Base-by-base conservation (phyloP, 2,329 filamentous ascomycete species). In the Coniochaeta sp. region DNA sequence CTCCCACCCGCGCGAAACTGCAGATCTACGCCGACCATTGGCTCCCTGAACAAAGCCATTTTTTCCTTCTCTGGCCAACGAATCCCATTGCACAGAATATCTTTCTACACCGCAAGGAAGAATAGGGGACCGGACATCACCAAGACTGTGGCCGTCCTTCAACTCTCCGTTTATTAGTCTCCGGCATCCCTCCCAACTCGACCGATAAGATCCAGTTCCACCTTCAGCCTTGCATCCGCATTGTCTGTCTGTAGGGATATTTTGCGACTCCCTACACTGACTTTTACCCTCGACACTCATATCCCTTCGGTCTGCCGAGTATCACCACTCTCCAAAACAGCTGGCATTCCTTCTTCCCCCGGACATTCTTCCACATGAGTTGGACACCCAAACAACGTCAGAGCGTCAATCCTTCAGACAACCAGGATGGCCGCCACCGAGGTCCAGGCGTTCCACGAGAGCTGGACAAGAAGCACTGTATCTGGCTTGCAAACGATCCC, bases 361-460 rank as follows among this genome's bases (percentile, higher is more conserved):
- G 19, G 9, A 52, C 47, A 52, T 62, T 64, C 61, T 62, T 65
- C 64, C 66, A 67, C 80, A 84, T 84, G 81, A 77, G 76, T 81
- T 71, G 76, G 73, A 75, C 72, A 73, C 68, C 72, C 65, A 66
- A 65, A 66, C 68, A 71, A 71, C 68, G 75, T 67, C 68, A 70
- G 66, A 77, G 72, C 63, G 66, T 68, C 72, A 79, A 75, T 71
- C 75, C 72, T 67, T 66, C 65, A 65, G 73, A 75, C 72, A 75
- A 72, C 72, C 78, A 81, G 68, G 71, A 85, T 85, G 82, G 81
- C 82, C 72, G 73, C 79, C 71, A 76, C 75, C 74, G 74, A 75
- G 66, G 74, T 82, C 74, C 69, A 77, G 72, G 70, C 71, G 64
- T 74, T 72, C 66, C 74, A 70, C 72, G 74, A 71, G 70, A 71